Base-by-base conservation (phyloP, 805 yeast genomes). In the Yarrowia sp. region DNA sequence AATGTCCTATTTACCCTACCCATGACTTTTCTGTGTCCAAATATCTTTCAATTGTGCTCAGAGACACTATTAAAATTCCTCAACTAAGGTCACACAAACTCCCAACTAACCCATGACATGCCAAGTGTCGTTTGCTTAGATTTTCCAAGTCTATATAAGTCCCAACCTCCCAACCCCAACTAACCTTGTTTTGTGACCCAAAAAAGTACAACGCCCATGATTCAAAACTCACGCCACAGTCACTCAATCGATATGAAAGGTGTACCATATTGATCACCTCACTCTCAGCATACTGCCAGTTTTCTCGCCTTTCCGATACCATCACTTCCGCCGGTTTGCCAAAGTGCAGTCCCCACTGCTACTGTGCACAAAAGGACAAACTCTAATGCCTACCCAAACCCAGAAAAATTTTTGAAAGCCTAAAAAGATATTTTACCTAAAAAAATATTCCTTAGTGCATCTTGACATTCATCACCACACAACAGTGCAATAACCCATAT, bases 391-490 rank as follows among this genome's bases (percentile, higher is more conserved):
- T 28, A 41, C 61, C 61, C 61, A 39, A 55, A 55, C 61, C 61
- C 45, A 39, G 61, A 55, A 55, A 55, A 55, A 38, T 39, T 55
- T 55, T 55, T 39, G 61, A 55, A 55, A 55, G 61, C 33, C 61
- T 55, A 55, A 55, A 55, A 41, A 55, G 47, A 51, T 36, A 11
- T 38, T 51, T 22, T 53, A 17, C 44, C 35, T 9, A 53, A 53
- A 39, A 51, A 53, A 53, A 53, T 33, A 53, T 53, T 38, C 33
- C 36, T 38, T 53, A 36, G 44, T 53, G 60, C 60, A 53, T 53
- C 60, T 39, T 53, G 44, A 22, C 60, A 38, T 53, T 38, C 60
- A 53, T 53, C 44, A 53, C 44, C 60, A 53, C 60, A 36, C 44
- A 39, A 38, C 44, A 38, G 60, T 53, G 60, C 60, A 53, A 51